Evolutionary conservation across 805 yeast genomes (phyloP), one percentile per base, ranked within the genome.

Genomic region (Lachancea dasiensis): DNA sequence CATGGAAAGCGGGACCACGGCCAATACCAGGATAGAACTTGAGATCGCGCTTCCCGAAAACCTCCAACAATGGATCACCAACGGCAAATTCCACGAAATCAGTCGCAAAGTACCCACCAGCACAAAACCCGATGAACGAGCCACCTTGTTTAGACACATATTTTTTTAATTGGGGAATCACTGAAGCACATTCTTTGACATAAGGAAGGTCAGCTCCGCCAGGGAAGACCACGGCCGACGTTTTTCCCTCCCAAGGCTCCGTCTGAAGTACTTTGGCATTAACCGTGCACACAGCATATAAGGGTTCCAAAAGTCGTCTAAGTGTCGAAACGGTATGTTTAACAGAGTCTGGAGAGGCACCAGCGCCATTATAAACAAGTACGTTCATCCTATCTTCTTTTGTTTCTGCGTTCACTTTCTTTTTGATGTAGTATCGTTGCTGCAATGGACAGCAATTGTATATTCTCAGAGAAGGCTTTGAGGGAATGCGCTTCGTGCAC

Each of bases 181-280:
- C 62, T 1, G 95, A 90, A 51, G 81, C 79, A 45, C 94, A 70
- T 3, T 72, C 75, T 36, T 70, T 67, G 46, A 95, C 85, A 48
- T 81, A 76, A 0, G 97, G 97, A 35, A 86, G 64, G 56, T 92
- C 98, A 1, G 97, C 97, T 6, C 99, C 99, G 3, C 98, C 99
- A 0, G 98, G 99, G 19, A 92, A 60, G 1, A 87, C 95, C 29
- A 92, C 55, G 46, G 85, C 65, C 0, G 94, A 67, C 0, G 97
- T 84, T 51, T 84, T 84, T 6, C 73, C 51, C 45, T 72, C 71
- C 99, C 98, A 92, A 0, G 98, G 97, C 51, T 92, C 97, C 17
- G 75, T 71, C 36, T 72, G 60, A 14, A 92, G 54, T 0, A 82
- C 74, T 11, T 63, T 58, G 13, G 83, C 77, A 22, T 77, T 75